Conservation (phyloP, 1,284 basidiomycete genomes). For the Kalmanozyma brasiliensis region DNA sequence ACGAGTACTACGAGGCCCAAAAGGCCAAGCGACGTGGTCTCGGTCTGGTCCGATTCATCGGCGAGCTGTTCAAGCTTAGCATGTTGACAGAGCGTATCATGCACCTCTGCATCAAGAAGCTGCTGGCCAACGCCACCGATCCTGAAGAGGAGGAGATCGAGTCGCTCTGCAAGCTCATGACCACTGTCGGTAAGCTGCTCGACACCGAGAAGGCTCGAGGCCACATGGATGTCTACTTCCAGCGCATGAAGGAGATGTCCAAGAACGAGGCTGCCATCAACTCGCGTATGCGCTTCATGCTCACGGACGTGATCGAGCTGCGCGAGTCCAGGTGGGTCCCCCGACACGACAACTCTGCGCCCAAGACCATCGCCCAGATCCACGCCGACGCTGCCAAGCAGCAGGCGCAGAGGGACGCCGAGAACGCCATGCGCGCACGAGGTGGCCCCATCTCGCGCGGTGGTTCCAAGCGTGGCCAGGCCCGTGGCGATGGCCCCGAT, state of each 20-base stretch:
- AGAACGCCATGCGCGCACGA: constrained; percentile 70
- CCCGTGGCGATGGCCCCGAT: constrained; percentile 70
- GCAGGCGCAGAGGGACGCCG: constrained; percentile 56
- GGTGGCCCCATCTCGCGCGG: constrained; percentile 79
- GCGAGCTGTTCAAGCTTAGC: constrained; percentile 94
- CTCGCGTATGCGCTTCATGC: constrained; percentile 93
- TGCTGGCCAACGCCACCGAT: constrained; percentile 88
- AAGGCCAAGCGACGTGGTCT: constrained; percentile 97
- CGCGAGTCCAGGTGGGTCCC: constrained; percentile 83
- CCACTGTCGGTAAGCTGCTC: constrained; percentile 84
- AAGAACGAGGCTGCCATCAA: constrained; percentile 79
- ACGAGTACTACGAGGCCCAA: constrained; percentile 95
- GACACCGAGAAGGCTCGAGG: constrained; percentile 79
- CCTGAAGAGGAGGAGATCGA: constrained; percentile 98
- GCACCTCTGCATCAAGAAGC: constrained; percentile 94
- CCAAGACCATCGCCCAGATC: constrained; percentile 87
- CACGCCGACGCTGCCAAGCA: constrained; percentile 77
- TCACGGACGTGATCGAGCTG: constrained; percentile 91
- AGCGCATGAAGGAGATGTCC: constrained; percentile 82
- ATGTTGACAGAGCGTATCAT: constrained; percentile 95
- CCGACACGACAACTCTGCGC: constrained; percentile 79
- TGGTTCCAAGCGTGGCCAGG: constrained; percentile 85
- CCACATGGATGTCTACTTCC: constrained; percentile 93
- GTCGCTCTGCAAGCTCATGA: constrained; percentile 89
- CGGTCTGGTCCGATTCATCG: constrained; percentile 96